phyloP scores from a whole-genome alignment of 2,329 filamentous ascomycete species.

The Tolypocladium nubicola region DNA sequence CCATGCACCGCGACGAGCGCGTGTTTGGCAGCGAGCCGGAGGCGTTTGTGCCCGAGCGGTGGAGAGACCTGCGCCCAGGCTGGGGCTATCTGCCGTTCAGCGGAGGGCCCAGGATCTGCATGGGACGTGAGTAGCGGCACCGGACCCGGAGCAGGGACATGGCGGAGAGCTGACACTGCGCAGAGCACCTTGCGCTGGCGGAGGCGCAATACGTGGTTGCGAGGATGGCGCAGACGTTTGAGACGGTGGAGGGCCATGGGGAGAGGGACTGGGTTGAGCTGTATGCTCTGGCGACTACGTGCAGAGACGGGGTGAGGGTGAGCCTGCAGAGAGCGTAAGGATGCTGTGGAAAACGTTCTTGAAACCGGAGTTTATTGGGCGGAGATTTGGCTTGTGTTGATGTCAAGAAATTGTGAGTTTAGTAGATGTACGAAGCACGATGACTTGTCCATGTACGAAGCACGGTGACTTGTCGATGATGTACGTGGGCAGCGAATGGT shows the following conservation, averaged over 20 bases:
- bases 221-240: conserved; percentile 22
- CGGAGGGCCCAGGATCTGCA: conserved; percentile 33
- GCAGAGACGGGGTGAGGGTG: conserved; percentile 19
- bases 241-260: conserved; percentile 15
- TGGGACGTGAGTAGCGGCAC: conserved; percentile 25
- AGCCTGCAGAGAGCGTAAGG: conserved; percentile 3
- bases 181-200: conserved; percentile 24
- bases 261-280: conserved; percentile 20
- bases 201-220: conserved; percentile 23
- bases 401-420: neutral
- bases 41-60: conserved; percentile 29
- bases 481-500: no score
- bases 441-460: no score
- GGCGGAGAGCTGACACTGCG: conserved; percentile 3
- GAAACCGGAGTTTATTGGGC: neutral
- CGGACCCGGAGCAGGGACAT: rapidly evolving
- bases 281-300: conserved; percentile 22
- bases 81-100: conserved; percentile 36
- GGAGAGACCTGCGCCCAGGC: conserved; percentile 24
- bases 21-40: conserved; percentile 26
- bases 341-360: neutral
- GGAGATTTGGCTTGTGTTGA: neutral
- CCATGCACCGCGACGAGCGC: conserved; percentile 25
- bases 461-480: no score
- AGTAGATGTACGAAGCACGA: neutral